These are phyloP conservation scores for Cercophora samala DNA, from an alignment of 495 filamentous ascomycete genomes.

Conservation along the genomic window DNA sequence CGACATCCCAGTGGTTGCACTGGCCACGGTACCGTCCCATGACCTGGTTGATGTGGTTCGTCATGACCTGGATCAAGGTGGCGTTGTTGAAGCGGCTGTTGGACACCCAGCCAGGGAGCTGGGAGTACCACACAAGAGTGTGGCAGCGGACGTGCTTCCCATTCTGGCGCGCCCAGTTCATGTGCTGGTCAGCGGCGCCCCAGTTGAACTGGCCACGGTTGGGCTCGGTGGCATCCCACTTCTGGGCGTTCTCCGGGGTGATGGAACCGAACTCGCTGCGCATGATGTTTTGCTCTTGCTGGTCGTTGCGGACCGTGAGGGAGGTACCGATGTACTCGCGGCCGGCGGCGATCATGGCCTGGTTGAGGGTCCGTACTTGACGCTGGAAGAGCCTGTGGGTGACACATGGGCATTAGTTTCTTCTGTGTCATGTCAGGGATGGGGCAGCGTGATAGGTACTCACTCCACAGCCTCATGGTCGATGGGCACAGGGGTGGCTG, in stretches of 20 bases:
- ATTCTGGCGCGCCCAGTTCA: constrained; percentile 50
- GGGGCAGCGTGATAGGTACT: not conserved
- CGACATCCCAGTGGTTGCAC: constrained; percentile 51
- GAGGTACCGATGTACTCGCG: constrained; percentile 60
- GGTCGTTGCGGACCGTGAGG: constrained; percentile 52
- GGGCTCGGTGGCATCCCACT: constrained; percentile 48
- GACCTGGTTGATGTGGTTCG: constrained; percentile 51
- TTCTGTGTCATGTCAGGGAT: not conserved
- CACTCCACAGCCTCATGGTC: not conserved
- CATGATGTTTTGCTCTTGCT: constrained; percentile 48
- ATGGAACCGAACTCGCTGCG: constrained; percentile 55
- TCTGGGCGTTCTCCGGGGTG: constrained; percentile 58
- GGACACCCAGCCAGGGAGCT: constrained; percentile 55
- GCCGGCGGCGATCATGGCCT: constrained; percentile 31
- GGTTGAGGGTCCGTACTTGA: not conserved
- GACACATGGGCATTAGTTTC: not conserved
- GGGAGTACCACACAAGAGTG: constrained; percentile 60
- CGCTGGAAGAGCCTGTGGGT: not conserved
- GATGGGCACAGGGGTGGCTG: not conserved
- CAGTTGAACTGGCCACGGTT: constrained; percentile 48
- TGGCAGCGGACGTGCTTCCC: constrained; percentile 57
- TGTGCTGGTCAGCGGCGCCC: constrained; percentile 48
- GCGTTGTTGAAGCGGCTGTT: constrained; percentile 51
- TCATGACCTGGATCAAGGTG: constrained; percentile 45
- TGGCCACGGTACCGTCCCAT: constrained; percentile 53